Evolutionary conservation across 2,329 filamentous ascomycete species (phyloP).

Genomic region (Diaporthe vexans): DNA sequence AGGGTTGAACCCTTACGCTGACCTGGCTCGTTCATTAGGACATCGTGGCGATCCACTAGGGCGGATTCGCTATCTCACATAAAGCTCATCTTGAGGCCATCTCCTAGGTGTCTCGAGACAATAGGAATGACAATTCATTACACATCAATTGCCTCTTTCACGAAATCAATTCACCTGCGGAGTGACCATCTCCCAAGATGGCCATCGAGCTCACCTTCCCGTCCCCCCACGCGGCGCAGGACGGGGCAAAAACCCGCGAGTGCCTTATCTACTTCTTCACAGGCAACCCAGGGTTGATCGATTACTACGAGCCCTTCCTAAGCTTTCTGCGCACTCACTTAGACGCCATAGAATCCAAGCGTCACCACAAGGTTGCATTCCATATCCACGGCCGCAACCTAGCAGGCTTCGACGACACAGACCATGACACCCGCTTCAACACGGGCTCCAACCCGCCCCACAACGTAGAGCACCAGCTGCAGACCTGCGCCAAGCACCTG

Average conservation of each 20-base stretch:
- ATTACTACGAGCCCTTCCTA: constrained; percentile 80
- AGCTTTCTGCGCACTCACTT: constrained; percentile 68
- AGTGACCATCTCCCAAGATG: constrained; percentile 7
- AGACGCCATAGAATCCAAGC: constrained; percentile 54
- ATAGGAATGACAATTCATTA: too few relatives aligned
- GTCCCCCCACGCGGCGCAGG: constrained; percentile 37
- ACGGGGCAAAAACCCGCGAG: constrained; percentile 44
- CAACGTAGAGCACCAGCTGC: constrained; percentile 68
- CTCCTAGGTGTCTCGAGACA: background rate
- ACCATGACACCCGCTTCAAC: constrained; percentile 61
- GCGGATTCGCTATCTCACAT: background rate
- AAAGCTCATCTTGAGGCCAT: background rate
- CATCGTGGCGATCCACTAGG: background rate
- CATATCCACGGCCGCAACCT: constrained; percentile 72
- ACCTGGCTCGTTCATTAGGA: too few relatives aligned
- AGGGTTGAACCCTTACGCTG: too few relatives aligned
- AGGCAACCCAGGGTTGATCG: constrained; percentile 82
- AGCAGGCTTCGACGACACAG: constrained; percentile 69
- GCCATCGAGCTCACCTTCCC: constrained; percentile 33
- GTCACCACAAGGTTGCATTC: constrained; percentile 53
- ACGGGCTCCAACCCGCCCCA: constrained; percentile 58
- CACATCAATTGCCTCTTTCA: too few relatives aligned
- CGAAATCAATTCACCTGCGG: too few relatives aligned
- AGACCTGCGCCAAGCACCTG: constrained; percentile 54
- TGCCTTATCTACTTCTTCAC: constrained; percentile 79